These are phyloP conservation scores for Hypoxylon rubiginosum DNA, from an alignment of 2,329 filamentous ascomycete species.

Conservation along the genomic window DNA sequence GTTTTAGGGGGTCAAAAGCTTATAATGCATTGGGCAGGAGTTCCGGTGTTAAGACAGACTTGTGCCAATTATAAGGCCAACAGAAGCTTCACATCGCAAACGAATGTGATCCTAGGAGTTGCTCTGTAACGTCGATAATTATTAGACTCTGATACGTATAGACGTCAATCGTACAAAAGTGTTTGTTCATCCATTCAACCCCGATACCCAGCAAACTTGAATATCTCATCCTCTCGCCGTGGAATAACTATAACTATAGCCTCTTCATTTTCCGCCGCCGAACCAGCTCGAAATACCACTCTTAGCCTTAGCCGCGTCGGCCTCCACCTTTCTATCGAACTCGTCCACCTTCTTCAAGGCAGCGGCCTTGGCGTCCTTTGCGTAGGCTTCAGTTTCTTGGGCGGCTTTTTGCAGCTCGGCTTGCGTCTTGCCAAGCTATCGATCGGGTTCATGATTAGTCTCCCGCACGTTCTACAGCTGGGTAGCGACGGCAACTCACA, in stretches of 20 bases:
- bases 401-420: slow-evolving; percentile 72
- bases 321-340: slow-evolving; percentile 85
- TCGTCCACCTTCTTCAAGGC: slow-evolving; percentile 81
- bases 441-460: slow-evolving; percentile 39
- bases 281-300: slow-evolving; percentile 89
- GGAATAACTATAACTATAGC: not conserved
- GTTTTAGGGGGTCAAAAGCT: slow-evolving; percentile 22
- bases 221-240: slow-evolving; percentile 40
- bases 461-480: not conserved
- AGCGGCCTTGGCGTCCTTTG: slow-evolving; percentile 74
- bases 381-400: slow-evolving; percentile 69
- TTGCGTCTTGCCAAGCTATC: slow-evolving; percentile 73
- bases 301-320: slow-evolving; percentile 85
- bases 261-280: slow-evolving; percentile 67
- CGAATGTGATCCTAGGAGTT: not conserved
- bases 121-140: slow-evolving; percentile 12
- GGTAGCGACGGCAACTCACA: slow-evolving; percentile 64
- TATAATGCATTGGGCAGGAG: slow-evolving; percentile 32
- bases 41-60: slow-evolving; percentile 20
- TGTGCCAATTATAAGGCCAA: not conserved
- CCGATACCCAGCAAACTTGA: slow-evolving; percentile 3
- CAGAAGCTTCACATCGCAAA: not conserved
- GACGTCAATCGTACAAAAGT: slow-evolving; percentile 39
- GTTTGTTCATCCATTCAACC: slow-evolving; percentile 23
- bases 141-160: slow-evolving; percentile 29